Evolutionary conservation across 805 yeast species (phyloP), one percentile per base, ranked within the genome.

Genomic region (Spathaspora sp.): DNA sequence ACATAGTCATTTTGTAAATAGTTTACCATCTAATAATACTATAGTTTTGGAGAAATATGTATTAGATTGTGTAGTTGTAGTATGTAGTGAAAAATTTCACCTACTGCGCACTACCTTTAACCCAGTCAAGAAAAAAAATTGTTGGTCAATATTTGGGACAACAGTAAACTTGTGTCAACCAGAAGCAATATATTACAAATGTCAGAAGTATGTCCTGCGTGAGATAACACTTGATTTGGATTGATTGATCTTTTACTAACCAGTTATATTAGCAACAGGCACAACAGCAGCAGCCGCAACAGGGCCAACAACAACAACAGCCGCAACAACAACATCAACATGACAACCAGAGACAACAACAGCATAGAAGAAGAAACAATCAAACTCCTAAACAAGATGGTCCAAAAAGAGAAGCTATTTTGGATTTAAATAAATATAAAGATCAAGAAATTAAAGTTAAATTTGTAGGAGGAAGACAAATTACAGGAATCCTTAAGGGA

Each of bases 381-480:
- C 61, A 55, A 35, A 50, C 47, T 48, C 49, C 28, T n/a, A 69
- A 68, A 50, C 74, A 63, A 47, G 90, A 85, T 58, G 83, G 90
- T 12, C 98, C 97, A 38, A 88, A 87, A 73, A 87, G 90, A 69
- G 97, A 92, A 56, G 96, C 97, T 19, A 89, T 92, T 53, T 75
- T 90, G 51, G 91, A 92, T 66, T 75, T 94, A 53, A 81, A 85
- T 55, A 86, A 83, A 62, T 89, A 87, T 65, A 81, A 82, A 60
- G 96, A 89, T 64, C 77, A 86, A 58, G 68, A 77, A 57, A 82
- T 93, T 42, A 79, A 85, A 60, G 93, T 92, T 49, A 85, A 87
- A 60, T 83, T 94, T 64, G 79, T 85, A 57, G 96, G 96, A 11
- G 97, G 97, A 6, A 82, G 97, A 63, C 84, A 85, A 59, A 83